Base-by-base conservation (phyloP, 495 filamentous ascomycete species). In the Aspergillus bertholletiae region DNA sequence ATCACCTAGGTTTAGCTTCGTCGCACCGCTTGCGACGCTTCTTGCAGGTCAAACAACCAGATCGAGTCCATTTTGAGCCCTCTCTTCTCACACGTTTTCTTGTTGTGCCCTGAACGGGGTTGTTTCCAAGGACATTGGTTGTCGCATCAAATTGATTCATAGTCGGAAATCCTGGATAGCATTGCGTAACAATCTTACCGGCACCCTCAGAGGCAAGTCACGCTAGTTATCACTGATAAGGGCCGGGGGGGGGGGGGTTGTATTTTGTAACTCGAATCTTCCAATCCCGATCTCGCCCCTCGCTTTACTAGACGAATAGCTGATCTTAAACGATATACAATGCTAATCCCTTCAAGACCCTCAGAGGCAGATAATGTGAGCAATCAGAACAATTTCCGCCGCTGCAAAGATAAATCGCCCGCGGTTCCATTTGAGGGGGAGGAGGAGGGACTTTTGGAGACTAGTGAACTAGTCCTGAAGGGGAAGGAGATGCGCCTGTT, bases 31-130 rank as follows among this genome's bases (percentile, higher is more conserved):
- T 77, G 24, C 73, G 69, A 40, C 74, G 66, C 46, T 61, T 68
- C 51, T 77, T 77, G 54, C 74, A 77, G 0, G 74, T 77, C 18
- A 75, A 40, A 45, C 74, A 77, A 6, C 72, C 74, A 0, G 71
- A 74, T 5, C 74, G 71, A 54, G 70, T 73, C 74, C 74, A 77
- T 54, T 65, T 67, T 2, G 63, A 65, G 6, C 73, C 68, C n/a
- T 67, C 64, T 54, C 67, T 63, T 20, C 66, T 65, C 46, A 54
- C 60, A 54, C 67, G 61, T 51, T 57, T 61, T 28, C 62, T 73
- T 9, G 58, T 64, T 35, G 41, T 41, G 13, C 34, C 20, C 22
- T 43, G 39, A 5, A 39, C 12, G 24, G 13, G 34, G 37, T 30
- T 44, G 12, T 15, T 18, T 18, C 51, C 22, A 32, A 24, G 18